phyloP scores from a whole-genome alignment of 495 filamentous ascomycete species.

The Lentithecium fluviatile region DNA sequence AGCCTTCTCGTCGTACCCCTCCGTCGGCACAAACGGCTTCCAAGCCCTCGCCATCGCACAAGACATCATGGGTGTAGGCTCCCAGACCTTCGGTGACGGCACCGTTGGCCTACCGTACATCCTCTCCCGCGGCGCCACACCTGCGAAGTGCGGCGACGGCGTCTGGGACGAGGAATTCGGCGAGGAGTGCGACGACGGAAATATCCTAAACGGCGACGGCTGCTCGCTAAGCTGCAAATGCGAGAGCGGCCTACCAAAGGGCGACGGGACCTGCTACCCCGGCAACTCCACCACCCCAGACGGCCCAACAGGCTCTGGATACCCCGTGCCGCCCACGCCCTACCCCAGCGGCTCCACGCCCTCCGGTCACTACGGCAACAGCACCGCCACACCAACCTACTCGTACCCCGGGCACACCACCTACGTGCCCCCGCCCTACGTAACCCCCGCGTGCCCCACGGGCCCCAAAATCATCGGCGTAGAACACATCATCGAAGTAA shows the following conservation, averaged over 20 bases:
- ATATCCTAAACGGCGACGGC: slow-evolving; percentile 42
- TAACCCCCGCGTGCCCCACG: slow-evolving; percentile 26
- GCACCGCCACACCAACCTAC: slow-evolving; percentile 20
- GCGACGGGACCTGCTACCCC: slow-evolving; percentile 28
- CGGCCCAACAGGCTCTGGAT: slow-evolving; percentile 16
- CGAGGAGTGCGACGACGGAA: slow-evolving; percentile 53
- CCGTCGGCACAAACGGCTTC: slow-evolving; percentile 45
- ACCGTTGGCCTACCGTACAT: slow-evolving; percentile 52
- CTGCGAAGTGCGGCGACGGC: slow-evolving; percentile 50
- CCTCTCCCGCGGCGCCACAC: slow-evolving; percentile 51
- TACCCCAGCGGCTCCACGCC: slow-evolving; percentile 4
- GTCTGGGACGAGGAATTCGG: slow-evolving; percentile 42
- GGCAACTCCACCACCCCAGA: slow-evolving; percentile 2
- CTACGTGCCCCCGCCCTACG: slow-evolving; percentile 27
- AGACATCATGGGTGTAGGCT: slow-evolving; percentile 43
- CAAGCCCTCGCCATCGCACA: slow-evolving; percentile 50
- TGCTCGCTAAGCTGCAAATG: slow-evolving; percentile 49
- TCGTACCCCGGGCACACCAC: slow-evolving; percentile 12
- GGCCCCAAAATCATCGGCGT: slow-evolving; percentile 35
- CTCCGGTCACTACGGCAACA: slow-evolving; percentile 11
- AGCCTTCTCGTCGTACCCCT: slow-evolving; percentile 49
- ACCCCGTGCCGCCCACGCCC: not conserved
- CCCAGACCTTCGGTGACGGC: slow-evolving; percentile 46
- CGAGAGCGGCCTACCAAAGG: slow-evolving; percentile 26
- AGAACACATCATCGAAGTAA: slow-evolving; percentile 33